Conservation (phyloP, 495 filamentous ascomycete genomes). For the Echria macrotheca region DNA sequence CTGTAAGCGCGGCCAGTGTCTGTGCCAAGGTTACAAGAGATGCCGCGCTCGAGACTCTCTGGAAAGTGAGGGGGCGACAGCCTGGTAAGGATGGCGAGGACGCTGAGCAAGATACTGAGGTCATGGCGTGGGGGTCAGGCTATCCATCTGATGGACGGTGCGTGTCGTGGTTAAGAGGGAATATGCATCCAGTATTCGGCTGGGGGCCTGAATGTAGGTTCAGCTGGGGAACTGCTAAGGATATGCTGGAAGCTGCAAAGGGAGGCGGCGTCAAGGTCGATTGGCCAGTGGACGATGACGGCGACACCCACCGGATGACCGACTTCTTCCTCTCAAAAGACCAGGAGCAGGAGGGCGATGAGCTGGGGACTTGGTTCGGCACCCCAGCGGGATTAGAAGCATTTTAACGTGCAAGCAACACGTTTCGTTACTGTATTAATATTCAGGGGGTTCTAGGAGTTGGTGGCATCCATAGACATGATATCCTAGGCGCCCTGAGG, state of each 20-base stretch:
- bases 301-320: slow-evolving; percentile 59
- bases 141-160: slow-evolving; percentile 88
- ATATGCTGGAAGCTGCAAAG: slow-evolving; percentile 72
- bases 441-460: slow-evolving; percentile 15
- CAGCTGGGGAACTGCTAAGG: slow-evolving; percentile 91
- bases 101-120: too few relatives aligned
- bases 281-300: slow-evolving; percentile 69
- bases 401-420: slow-evolving; percentile 36
- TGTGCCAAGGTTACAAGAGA: slow-evolving; percentile 95
- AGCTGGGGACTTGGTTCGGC: slow-evolving; percentile 61
- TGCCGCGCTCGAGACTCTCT: slow-evolving; percentile 66
- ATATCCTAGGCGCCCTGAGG: slow-evolving; percentile 14
- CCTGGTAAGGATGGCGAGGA: slow-evolving; percentile 11
- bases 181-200: slow-evolving; percentile 91
- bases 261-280: slow-evolving; percentile 62
- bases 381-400: slow-evolving; percentile 51
- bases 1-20: slow-evolving; percentile 87
- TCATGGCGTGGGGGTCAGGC: slow-evolving; percentile 77
- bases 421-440: slow-evolving; percentile 10
- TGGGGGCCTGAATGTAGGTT: slow-evolving; percentile 92
- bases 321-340: slow-evolving; percentile 56
- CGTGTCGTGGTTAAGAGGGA: slow-evolving; percentile 69
- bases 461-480: slow-evolving; percentile 16
- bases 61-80: slow-evolving; percentile 17
- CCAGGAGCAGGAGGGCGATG: slow-evolving; percentile 44